Conservation (phyloP, 768 basidiomycete species). For the Auricularia sp. region DNA sequence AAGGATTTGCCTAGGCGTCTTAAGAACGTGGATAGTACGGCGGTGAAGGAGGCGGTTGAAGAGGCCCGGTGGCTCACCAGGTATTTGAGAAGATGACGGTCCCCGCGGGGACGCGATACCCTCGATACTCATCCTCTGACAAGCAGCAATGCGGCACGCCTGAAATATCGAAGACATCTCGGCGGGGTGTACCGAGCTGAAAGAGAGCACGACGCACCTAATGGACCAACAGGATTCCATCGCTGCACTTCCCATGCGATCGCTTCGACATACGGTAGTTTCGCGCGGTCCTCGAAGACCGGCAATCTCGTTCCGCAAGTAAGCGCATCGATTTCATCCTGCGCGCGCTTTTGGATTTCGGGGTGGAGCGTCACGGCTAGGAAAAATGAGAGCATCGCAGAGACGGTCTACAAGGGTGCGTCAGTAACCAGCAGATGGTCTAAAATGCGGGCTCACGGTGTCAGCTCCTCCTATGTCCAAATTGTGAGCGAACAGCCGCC, state of each 20-base stretch:
- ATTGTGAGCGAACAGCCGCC: neutral
- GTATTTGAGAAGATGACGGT: constrained; percentile 18
- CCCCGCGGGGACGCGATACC: constrained; percentile 28
- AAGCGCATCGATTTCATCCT: constrained; percentile 30
- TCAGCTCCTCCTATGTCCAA: neutral
- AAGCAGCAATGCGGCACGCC: constrained; percentile 16
- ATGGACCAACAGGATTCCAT: constrained; percentile 17
- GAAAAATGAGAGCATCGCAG: constrained; percentile 7
- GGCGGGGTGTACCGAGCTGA: no score
- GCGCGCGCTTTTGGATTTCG: constrained; percentile 18
- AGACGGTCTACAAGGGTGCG: constrained; percentile 8
- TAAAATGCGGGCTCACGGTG: neutral
- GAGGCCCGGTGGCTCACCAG: constrained; percentile 8
- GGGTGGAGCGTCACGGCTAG: constrained; percentile 19
- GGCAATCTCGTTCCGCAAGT: constrained; percentile 26
- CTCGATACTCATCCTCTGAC: constrained; percentile 24
- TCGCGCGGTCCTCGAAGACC: constrained; percentile 22
- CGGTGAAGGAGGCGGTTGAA: neutral
- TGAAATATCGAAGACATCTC: neutral
- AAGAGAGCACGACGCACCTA: constrained; percentile 6
- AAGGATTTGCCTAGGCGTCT: constrained; percentile 33
- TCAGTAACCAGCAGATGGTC: neutral
- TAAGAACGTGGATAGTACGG: neutral
- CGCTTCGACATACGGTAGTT: constrained; percentile 29
- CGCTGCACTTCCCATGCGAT: constrained; percentile 28